Percentiles rank a stretch among this genome's conserved stretches.
phyloP scores from a whole-genome alignment of 176 grass and related monocot genomes.

The Thinopyrum elongatum region DNA sequence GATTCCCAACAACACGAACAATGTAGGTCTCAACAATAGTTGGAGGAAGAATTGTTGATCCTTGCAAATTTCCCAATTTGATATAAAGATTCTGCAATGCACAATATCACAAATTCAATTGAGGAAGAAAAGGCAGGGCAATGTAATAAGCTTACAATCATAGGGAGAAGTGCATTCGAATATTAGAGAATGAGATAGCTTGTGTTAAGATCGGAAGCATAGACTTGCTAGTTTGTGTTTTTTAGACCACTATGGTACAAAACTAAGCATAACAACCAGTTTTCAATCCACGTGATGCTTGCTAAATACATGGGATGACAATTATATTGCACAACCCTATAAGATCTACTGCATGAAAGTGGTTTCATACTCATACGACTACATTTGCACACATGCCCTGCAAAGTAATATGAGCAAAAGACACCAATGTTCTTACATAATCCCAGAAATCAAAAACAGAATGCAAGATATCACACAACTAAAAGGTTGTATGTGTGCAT shows the following conservation, averaged over 20 bases:
- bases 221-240: background rate
- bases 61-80: constrained; percentile 81
- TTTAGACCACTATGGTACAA: background rate
- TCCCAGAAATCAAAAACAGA: background rate
- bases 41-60: constrained; percentile 74
- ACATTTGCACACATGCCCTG: background rate
- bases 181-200: background rate
- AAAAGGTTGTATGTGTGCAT: background rate
- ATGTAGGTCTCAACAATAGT: constrained; percentile 82
- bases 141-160: background rate
- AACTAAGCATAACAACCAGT: background rate
- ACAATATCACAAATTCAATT: constrained; percentile 25
- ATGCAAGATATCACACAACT: background rate
- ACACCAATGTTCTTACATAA: background rate
- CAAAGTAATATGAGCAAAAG: constrained; percentile 8
- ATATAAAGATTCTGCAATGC: constrained; percentile 85
- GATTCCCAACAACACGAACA: constrained; percentile 82
- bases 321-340: background rate
- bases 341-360: background rate
- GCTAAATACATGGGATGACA: background rate
- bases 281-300: background rate
- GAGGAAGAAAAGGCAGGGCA: background rate
- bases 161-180: background rate
- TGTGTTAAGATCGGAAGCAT: background rate
- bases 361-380: background rate